These are phyloP conservation scores for Saksenaea oblongispora DNA, from an alignment of 371 early-diverging fungal species.

Conservation along the genomic window DNA sequence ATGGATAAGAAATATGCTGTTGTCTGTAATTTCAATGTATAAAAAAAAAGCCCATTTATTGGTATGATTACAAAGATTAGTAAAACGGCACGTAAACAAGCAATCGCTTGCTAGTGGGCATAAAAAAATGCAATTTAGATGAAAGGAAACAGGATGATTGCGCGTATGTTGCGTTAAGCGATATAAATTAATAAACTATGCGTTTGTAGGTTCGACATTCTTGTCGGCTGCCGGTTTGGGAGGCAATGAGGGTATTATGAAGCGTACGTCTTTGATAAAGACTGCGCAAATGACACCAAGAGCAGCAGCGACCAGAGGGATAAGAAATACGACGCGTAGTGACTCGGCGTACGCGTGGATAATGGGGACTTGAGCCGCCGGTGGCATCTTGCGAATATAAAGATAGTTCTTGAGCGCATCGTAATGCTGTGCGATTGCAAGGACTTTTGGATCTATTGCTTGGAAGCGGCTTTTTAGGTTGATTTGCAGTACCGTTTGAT, in stretches of 20 bases:
- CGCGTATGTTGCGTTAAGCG: no score
- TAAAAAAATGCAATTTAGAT: no score
- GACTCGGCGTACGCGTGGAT: conserved; percentile 61
- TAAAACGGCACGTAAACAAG: no score
- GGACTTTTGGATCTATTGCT: conserved; percentile 17
- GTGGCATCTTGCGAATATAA: conserved; percentile 33
- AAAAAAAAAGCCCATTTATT: neutral
- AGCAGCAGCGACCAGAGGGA: conserved; percentile 58
- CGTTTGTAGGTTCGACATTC: neutral
- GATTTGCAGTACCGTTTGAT: conserved; percentile 30
- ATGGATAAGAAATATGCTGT: conserved; percentile 51
- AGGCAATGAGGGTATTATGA: conserved; percentile 14
- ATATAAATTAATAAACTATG: neutral
- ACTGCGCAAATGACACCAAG: conserved; percentile 53
- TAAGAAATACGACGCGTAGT: conserved; percentile 58
- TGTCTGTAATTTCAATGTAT: conserved; percentile 41
- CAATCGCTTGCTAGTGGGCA: no score
- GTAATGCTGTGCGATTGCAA: conserved; percentile 23
- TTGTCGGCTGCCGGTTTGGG: neutral
- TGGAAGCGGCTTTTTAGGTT: conserved; percentile 24
- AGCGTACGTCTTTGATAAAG: conserved; percentile 40
- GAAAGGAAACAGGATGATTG: no score
- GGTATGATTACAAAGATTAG: neutral
- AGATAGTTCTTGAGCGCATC: conserved; percentile 40
- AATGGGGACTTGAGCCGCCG: conserved; percentile 36